phyloP scores from a whole-genome alignment of 2,329 filamentous ascomycete genomes.

The Chrysoporthe puriensis region DNA sequence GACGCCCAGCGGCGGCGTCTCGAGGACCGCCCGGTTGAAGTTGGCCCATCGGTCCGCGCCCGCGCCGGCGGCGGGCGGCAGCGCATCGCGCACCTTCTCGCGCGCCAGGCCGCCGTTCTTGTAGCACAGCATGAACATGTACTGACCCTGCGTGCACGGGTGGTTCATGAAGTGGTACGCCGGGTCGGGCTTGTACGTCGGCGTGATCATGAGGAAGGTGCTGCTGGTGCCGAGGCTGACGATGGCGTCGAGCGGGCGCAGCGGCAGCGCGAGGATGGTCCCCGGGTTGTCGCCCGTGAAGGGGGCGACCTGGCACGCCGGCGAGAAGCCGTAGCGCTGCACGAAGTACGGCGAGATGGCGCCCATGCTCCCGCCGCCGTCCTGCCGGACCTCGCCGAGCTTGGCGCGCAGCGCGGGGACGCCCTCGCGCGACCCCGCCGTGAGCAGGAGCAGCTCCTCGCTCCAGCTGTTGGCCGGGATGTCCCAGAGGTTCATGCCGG shows the following conservation, averaged over 20 bases:
- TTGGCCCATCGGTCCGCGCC: slow-evolving; percentile 70
- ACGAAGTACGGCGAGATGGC: slow-evolving; percentile 79
- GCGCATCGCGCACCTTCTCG: slow-evolving; percentile 82
- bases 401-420: slow-evolving; percentile 69
- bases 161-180: slow-evolving; percentile 99
- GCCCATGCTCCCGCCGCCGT: slow-evolving; percentile 81
- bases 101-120: slow-evolving; percentile 96
- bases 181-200: slow-evolving; percentile 86
- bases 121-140: slow-evolving; percentile 99
- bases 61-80: slow-evolving; percentile 56
- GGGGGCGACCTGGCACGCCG: slow-evolving; percentile 76
- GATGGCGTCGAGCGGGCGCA: slow-evolving; percentile 88
- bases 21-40: slow-evolving; percentile 76
- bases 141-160: slow-evolving; percentile 84
- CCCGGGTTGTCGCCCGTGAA: slow-evolving; percentile 97
- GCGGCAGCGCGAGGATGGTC: slow-evolving; percentile 87
- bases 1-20: slow-evolving; percentile 71
- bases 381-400: slow-evolving; percentile 77
- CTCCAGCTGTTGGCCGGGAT: slow-evolving; percentile 76
- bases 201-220: slow-evolving; percentile 96
- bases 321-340: slow-evolving; percentile 74
- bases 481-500: slow-evolving; percentile 97
- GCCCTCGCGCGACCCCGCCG: slow-evolving; percentile 65
- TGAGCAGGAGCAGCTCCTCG: slow-evolving; percentile 73
- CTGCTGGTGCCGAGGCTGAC: slow-evolving; percentile 94